Conservation (phyloP, 352 stramenopile genomes). For the Phytophthora nicotianae region DNA sequence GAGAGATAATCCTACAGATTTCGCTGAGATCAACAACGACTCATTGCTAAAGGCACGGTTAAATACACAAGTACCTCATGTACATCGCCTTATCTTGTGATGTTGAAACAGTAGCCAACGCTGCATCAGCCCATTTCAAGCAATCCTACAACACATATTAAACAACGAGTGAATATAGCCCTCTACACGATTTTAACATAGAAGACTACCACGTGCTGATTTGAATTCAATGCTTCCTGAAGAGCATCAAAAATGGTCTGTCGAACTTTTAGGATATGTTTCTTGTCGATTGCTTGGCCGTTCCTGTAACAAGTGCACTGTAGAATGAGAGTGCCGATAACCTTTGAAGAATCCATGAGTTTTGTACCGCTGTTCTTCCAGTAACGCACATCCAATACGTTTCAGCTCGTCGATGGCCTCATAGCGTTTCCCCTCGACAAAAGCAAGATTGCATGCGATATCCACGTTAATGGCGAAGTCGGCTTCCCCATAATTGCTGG, state of each 20-base stretch:
- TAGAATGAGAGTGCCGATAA: constrained; percentile 1
- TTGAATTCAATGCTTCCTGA: constrained; percentile 43
- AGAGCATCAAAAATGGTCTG: constrained; percentile 56
- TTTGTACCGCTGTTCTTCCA: constrained; percentile 38
- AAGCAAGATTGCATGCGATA: constrained; percentile 61
- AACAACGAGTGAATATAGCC: constrained; percentile 1
- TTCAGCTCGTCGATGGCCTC: constrained; percentile 56
- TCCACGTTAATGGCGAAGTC: constrained; percentile 66
- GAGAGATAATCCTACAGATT: constrained; percentile 37
- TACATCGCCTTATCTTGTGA: constrained; percentile 50
- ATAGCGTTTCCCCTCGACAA: constrained; percentile 32
- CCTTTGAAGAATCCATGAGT: not conserved
- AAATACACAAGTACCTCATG: constrained; percentile 46
- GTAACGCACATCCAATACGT: constrained; percentile 31
- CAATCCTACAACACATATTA: constrained; percentile 38
- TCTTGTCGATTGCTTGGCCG: constrained; percentile 9
- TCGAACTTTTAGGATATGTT: constrained; percentile 31
- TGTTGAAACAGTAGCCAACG: constrained; percentile 24
- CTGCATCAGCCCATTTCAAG: constrained; percentile 52
- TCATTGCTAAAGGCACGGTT: not conserved
- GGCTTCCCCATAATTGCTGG: constrained; percentile 64
- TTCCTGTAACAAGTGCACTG: constrained; percentile 13
- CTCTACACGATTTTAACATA: not conserved
- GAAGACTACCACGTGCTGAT: constrained; percentile 44
- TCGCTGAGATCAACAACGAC: constrained; percentile 2